phyloP scores from a whole-genome alignment of 2,329 filamentous ascomycete genomes.

The Colletotrichum costaricense region DNA sequence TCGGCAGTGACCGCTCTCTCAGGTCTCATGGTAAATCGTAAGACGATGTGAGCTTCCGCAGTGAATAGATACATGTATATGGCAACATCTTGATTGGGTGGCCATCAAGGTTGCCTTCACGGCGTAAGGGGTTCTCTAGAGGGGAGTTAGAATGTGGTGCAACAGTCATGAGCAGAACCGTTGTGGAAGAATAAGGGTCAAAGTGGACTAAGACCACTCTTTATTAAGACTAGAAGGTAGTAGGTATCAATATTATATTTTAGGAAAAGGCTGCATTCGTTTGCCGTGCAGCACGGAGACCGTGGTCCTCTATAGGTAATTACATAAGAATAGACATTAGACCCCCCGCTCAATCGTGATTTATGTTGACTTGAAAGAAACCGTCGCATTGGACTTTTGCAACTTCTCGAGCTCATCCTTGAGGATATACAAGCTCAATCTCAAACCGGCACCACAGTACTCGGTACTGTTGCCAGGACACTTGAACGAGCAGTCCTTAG shows the following conservation, averaged over 20 bases:
- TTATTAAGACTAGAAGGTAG: not conserved
- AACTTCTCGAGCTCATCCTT: conserved; percentile 8
- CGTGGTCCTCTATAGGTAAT: not conserved
- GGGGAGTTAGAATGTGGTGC: too few species aligned
- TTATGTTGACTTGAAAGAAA: not conserved
- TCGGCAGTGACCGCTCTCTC: not conserved
- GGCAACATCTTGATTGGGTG: too few species aligned
- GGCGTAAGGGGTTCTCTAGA: too few species aligned
- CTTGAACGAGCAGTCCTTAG: conserved; percentile 33
- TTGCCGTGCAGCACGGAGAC: not conserved
- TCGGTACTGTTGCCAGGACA: conserved; percentile 33
- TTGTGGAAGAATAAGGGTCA: too few species aligned
- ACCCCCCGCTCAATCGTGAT: not conserved
- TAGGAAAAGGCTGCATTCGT: conserved; percentile 8
- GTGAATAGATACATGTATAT: too few species aligned
- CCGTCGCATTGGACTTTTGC: conserved; percentile 4
- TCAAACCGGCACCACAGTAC: conserved; percentile 38
- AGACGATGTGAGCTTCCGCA: too few species aligned
- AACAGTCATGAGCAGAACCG: too few species aligned
- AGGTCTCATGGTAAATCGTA: too few species aligned
- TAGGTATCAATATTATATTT: not conserved
- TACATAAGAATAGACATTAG: conserved; percentile 5
- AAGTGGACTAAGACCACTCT: too few species aligned
- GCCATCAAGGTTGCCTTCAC: too few species aligned
- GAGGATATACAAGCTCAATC: conserved; percentile 47